Evolutionary conservation across 768 basidiomycete genomes (phyloP).

Genomic region (Clavaria fumosa): DNA sequence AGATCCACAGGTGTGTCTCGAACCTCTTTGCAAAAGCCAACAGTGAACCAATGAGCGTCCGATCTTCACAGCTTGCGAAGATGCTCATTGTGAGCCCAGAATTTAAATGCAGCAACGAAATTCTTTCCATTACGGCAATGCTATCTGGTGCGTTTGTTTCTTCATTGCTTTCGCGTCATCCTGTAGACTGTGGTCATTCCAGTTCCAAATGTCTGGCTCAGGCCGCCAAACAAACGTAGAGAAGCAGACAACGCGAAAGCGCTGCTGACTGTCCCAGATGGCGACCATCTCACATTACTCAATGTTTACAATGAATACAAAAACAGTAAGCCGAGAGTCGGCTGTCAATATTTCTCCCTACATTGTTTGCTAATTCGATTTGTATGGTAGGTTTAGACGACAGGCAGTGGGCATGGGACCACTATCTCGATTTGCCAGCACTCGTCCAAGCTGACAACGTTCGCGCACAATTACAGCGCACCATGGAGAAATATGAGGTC

Average conservation of each 20-base stretch:
- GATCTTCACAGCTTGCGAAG: slow-evolving; percentile 53
- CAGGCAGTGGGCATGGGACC: slow-evolving; percentile 80
- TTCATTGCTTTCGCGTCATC: neutral
- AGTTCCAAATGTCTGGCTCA: slow-evolving; percentile 92
- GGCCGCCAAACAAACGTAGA: slow-evolving; percentile 74
- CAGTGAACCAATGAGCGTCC: neutral
- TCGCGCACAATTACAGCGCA: slow-evolving; percentile 72
- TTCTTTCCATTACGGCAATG: slow-evolving; percentile 92
- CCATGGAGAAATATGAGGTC: slow-evolving; percentile 83
- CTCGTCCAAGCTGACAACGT: slow-evolving; percentile 90
- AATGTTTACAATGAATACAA: slow-evolving; percentile 93
- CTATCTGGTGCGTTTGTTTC: slow-evolving; percentile 50
- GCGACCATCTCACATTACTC: slow-evolving; percentile 90
- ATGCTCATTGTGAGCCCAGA: slow-evolving; percentile 90
- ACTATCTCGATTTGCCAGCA: slow-evolving; percentile 74
- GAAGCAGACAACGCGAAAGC: slow-evolving; percentile 92
- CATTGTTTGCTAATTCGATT: neutral
- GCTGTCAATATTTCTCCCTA: neutral
- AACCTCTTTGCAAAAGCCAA: slow-evolving; percentile 9
- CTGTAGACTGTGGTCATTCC: slow-evolving; percentile 1
- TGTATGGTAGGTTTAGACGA: slow-evolving; percentile 45
- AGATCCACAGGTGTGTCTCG: slow-evolving; percentile 95
- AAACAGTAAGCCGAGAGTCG: slow-evolving; percentile 37
- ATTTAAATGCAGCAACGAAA: slow-evolving; percentile 92
- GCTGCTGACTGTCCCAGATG: slow-evolving; percentile 75